Conservation (phyloP, 2,329 filamentous ascomycete species). For the Alternaria sp. region DNA sequence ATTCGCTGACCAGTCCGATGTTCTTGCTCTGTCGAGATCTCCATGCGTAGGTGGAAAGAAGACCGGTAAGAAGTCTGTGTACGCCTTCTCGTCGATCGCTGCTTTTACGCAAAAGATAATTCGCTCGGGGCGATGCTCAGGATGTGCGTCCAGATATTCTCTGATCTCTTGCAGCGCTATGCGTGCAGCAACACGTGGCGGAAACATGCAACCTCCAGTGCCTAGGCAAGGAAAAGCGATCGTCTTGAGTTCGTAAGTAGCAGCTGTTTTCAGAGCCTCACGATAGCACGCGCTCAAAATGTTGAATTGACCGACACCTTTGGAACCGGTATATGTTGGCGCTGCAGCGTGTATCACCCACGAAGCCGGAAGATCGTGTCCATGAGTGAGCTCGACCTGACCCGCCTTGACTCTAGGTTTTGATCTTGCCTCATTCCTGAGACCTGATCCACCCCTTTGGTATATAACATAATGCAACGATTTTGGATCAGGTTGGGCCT, state of each 20-base stretch:
- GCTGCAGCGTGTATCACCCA: conserved; percentile 46
- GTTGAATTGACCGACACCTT: conserved; percentile 36
- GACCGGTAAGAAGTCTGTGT: conserved; percentile 40
- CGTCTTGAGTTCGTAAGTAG: conserved; percentile 32
- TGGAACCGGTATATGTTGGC: conserved; percentile 32
- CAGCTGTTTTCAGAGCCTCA: conserved; percentile 34
- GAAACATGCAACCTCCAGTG: conserved; percentile 43
- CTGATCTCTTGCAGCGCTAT: conserved; percentile 46
- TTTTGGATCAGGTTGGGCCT: conserved; percentile 11
- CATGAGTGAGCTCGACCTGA: conserved; percentile 38
- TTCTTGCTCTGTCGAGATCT: conserved; percentile 35
- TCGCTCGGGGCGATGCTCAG: conserved; percentile 31
- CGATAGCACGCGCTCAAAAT: conserved; percentile 46
- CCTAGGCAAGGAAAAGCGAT: conserved; percentile 48
- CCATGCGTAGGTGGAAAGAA: conserved; percentile 47
- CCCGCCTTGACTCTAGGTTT: conserved; percentile 30
- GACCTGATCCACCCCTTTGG: conserved; percentile 38
- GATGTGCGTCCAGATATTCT: conserved; percentile 41
- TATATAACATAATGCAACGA: conserved; percentile 40
- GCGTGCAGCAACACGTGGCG: conserved; percentile 41
- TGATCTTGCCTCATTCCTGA: conserved; percentile 32
- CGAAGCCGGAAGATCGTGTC: conserved; percentile 37
- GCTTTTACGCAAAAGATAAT: conserved; percentile 45
- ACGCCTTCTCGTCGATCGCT: conserved; percentile 38
- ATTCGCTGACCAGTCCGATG: conserved; percentile 16